Percentiles rank a stretch among this genome's conserved stretches.
Conservation (phyloP, 1,284 basidiomycete species). For the Schizophyllum amplum region DNA sequence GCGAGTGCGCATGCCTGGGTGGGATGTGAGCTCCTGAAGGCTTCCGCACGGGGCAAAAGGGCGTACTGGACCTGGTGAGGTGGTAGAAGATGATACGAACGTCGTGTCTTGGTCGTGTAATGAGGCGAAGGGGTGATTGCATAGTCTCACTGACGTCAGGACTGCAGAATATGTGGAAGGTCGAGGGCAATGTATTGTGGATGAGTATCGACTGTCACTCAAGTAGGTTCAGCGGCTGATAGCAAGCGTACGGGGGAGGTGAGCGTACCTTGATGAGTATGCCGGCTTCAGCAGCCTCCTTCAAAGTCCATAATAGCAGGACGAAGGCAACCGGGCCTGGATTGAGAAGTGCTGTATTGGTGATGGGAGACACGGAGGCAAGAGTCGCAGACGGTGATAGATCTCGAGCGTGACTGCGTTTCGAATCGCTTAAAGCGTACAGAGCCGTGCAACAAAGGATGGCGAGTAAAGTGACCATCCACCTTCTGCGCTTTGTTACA, state of each 20-base stretch:
- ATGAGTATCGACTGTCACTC: conserved; percentile 33
- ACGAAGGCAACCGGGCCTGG: conserved; percentile 31
- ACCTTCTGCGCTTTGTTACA: no score
- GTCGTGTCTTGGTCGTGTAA: conserved; percentile 27
- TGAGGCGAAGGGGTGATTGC: conserved; percentile 26
- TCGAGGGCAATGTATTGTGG: conserved; percentile 32
- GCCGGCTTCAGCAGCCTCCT: conserved; percentile 35
- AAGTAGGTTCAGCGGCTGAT: conserved; percentile 2
- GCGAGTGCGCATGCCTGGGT: conserved; percentile 27
- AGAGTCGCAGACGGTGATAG: no score
- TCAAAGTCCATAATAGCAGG: conserved; percentile 36
- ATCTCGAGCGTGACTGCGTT: no score
- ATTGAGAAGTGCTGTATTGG: no score
- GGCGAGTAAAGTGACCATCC: no score
- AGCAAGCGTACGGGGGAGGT: background rate
- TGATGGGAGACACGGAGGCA: no score
- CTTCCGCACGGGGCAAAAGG: no score
- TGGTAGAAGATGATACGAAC: conserved; percentile 33
- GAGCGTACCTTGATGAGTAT: conserved; percentile 35
- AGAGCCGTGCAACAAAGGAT: no score
- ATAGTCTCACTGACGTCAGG: conserved; percentile 29
- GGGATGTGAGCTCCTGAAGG: no score
- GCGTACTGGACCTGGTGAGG: conserved; percentile 22
- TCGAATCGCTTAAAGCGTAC: no score
- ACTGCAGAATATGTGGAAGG: conserved; percentile 43